These are phyloP conservation scores for Rhodotorula sphaerocarpa DNA, from an alignment of 768 basidiomycete genomes.

Conservation along the genomic window DNA sequence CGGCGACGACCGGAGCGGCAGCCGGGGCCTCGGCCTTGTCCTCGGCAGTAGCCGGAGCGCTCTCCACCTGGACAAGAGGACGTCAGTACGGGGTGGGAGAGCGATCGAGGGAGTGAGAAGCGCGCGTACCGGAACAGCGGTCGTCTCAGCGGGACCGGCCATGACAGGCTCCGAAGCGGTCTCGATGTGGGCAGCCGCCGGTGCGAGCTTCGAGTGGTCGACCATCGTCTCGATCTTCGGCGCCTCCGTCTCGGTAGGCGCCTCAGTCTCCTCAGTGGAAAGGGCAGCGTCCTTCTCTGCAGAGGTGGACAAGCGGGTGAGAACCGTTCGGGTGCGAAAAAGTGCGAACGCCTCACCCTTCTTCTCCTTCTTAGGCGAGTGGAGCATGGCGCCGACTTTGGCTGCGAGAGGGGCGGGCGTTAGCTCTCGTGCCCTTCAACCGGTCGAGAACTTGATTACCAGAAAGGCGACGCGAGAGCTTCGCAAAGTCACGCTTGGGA, in stretches of 20 bases:
- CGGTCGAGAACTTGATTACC: neutral
- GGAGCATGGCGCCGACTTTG: slow-evolving; percentile 22
- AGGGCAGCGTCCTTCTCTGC: slow-evolving; percentile 24
- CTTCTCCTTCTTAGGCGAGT: slow-evolving; percentile 34
- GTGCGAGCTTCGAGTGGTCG: slow-evolving; percentile 13
- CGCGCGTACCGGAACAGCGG: too few species aligned
- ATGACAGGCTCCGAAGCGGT: neutral
- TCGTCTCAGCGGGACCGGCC: neutral
- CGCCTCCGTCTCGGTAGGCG: slow-evolving; percentile 1
- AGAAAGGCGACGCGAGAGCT: slow-evolving; percentile 25
- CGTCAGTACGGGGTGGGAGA: too few species aligned
- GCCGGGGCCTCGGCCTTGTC: neutral
- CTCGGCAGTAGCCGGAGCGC: neutral
- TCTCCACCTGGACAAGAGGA: too few species aligned
- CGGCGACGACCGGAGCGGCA: neutral
- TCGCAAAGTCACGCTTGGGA: slow-evolving; percentile 22
- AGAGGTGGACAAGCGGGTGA: too few species aligned
- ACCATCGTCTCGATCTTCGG: slow-evolving; percentile 18
- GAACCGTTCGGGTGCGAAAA: too few species aligned
- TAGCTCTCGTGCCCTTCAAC: neutral
- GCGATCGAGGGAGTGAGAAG: too few species aligned
- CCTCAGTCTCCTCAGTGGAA: neutral
- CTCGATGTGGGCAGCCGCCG: too few species aligned
- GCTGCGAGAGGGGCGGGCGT: neutral
- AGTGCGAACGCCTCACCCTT: too few species aligned